Percentiles rank a stretch among this genome's conserved stretches.
Conservation (phyloP, 495 filamentous ascomycete genomes). For the Clavariopsis aquatica region DNA sequence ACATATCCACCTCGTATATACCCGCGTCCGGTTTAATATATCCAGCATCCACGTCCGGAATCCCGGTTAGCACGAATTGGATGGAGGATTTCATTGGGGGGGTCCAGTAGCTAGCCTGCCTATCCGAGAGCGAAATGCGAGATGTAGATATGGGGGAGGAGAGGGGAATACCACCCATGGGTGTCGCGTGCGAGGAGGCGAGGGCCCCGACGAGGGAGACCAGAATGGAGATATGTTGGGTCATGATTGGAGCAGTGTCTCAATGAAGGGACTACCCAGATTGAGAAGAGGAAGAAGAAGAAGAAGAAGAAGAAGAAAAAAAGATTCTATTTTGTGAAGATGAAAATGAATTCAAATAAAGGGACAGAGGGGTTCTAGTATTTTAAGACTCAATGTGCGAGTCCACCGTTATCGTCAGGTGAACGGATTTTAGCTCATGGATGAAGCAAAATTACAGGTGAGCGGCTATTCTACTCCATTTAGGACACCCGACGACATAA, state of each 20-base stretch:
- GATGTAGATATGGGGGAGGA: slow-evolving; percentile 18
- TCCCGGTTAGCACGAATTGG: slow-evolving; percentile 28
- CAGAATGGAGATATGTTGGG: neutral
- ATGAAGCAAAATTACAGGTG: neutral
- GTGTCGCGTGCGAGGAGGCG: slow-evolving; percentile 12
- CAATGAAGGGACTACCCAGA: no score
- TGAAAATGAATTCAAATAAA: neutral
- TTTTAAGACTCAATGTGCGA: neutral
- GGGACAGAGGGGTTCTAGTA: neutral
- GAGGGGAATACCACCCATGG: slow-evolving; percentile 15
- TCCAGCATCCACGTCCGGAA: slow-evolving; percentile 23
- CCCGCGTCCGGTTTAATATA: slow-evolving; percentile 21
- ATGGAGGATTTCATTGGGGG: slow-evolving; percentile 29
- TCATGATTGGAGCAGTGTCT: neutral
- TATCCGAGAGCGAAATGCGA: neutral
- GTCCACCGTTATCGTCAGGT: neutral
- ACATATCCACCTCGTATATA: slow-evolving; percentile 31
- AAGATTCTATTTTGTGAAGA: neutral
- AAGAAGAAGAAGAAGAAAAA: neutral
- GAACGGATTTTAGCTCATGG: no score
- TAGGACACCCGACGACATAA: neutral
- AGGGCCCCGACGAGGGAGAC: slow-evolving; percentile 15
- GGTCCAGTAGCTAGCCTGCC: slow-evolving; percentile 18
- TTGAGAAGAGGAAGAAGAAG: no score
- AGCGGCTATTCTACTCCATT: slow-evolving; percentile 2